Evolutionary conservation across 345 rosid genomes (phyloP), one percentile per base, ranked within the genome.

Genomic region (Ceriops zippeliana): DNA sequence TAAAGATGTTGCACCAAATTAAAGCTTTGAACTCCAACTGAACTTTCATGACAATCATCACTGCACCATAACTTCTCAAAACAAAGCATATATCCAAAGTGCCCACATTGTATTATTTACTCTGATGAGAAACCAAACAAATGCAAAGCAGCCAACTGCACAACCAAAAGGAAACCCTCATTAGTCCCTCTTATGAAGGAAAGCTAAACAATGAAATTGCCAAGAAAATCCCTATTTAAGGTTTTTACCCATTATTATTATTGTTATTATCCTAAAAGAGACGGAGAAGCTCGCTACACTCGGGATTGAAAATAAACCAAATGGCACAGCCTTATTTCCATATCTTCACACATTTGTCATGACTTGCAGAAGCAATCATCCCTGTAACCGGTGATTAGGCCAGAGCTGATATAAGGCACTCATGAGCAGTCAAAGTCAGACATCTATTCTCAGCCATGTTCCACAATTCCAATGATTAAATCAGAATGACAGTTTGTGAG

Each of bases 391-490:
- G 66, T 1, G 82, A 78, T 35, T 51, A 78, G 2, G 84, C 77
- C 71, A 81, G 61, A 37, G 78, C 59, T 1, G 84, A 75, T 27
- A 81, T 73, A 3, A 81, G 73, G 5, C 78, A 77, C 34, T 78
- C 76, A 9, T 81, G 82, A 6, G 82, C 80, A 1, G 76, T 26
- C 42, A 73, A 42, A 1, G 76, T 72, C 71, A 62, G 15, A 13
- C 62, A 66, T 74, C 78, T 81, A 70, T 78, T 65, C 62, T 81
- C 82, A 0, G 63, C 42, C 75, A 75, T 64, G 78, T 81, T 73
- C 84, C 84, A 81, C 6, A 81, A 75, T 79, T 81, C 81, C 77
- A 81, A 38, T 4, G 69, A 75, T 97, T 89, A 83, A 35, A 75
- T 68, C 56, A 66, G n/a, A 69, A 62, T 7, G 60, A 77, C 11